Base-by-base conservation (phyloP, 345 rosid genomes). In the Populus deltoides region DNA sequence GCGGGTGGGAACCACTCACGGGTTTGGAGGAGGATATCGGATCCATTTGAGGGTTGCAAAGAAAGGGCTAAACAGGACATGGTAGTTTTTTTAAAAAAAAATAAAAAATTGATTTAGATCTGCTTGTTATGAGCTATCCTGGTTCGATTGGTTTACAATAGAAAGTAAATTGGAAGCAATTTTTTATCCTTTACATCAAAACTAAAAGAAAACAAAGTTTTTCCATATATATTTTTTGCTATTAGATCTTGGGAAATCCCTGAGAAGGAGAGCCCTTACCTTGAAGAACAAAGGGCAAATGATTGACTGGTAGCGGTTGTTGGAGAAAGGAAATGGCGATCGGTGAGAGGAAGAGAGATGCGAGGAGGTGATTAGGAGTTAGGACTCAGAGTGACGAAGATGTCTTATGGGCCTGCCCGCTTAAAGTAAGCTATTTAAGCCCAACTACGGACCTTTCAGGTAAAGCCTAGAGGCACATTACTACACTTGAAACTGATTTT, bases 1-100 rank as follows among this genome's bases (percentile, higher is more conserved):
- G 97, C 87, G 0, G 98, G 99, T 1, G 97, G 98, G 79, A 92
- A 97, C 97, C 96, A 97, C 61, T 97, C 96, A 25, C 93, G 89
- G 81, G 98, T 94, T 78, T 94, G 98, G 76, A 97, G 90, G 65
- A 97, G 89, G 84, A 97, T 88, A 81, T 94, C 97, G 83, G 94
- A 88, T 72, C 97, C 97, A 66, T 91, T 91, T 38, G 90, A 83
- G 17, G 97, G 99, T 81, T 94, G 97, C 39, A 97, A 93, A 81
- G 97, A 90, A 51, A 97, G 88, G 25, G 98, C 97, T 69, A 94
- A 82, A 73, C 98, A 97, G 41, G 97, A 92, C 97, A 94, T 92
- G 27, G 5, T 57, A 9, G 12, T n/a, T 47, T 45, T 38, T 10
- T 2, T 0, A 0, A 41, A 10, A 12, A 10, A 12, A 47, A 45